These are phyloP conservation scores for Udeniomyces megalosporus DNA, from an alignment of 768 basidiomycete species.

Conservation along the genomic window DNA sequence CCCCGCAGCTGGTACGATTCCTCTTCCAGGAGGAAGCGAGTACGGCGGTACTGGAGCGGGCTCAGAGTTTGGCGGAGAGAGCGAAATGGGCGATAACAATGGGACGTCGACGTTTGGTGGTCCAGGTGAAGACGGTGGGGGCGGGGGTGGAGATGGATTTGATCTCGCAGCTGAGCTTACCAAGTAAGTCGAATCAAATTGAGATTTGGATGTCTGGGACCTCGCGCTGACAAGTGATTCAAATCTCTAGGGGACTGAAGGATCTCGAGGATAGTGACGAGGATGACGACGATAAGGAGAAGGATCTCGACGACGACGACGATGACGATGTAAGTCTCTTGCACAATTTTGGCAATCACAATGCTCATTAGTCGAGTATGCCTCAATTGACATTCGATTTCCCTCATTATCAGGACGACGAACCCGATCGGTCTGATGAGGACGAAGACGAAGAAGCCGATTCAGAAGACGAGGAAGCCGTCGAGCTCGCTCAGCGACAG, in stretches of 20 bases:
- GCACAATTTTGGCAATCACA: too few species aligned
- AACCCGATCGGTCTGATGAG: slow-evolving; percentile 33
- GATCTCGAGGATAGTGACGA: slow-evolving; percentile 26
- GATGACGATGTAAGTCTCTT: too few species aligned
- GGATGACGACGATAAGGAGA: slow-evolving; percentile 44
- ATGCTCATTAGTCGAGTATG: too few species aligned
- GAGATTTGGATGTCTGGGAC: too few species aligned
- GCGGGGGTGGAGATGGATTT: slow-evolving; percentile 10
- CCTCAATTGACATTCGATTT: background rate
- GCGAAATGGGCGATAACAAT: slow-evolving; percentile 14
- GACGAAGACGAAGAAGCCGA: slow-evolving; percentile 55
- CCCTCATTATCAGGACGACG: slow-evolving; percentile 28
- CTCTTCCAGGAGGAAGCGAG: background rate
- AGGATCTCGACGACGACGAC: slow-evolving; percentile 21
- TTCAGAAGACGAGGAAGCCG: slow-evolving; percentile 34
- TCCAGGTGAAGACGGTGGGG: slow-evolving; percentile 41
- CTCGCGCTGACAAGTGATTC: background rate
- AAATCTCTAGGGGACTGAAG: background rate
- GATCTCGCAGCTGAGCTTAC: slow-evolving; percentile 43
- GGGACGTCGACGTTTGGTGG: slow-evolving; percentile 25
- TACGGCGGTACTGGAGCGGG: background rate
- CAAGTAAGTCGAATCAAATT: slow-evolving; percentile 45
- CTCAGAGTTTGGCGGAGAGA: background rate
- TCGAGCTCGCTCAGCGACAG: slow-evolving; percentile 31
- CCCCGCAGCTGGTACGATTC: background rate